These are phyloP conservation scores for Ephemerocybe angulata DNA, from an alignment of 768 basidiomycete species.

Conservation along the genomic window DNA sequence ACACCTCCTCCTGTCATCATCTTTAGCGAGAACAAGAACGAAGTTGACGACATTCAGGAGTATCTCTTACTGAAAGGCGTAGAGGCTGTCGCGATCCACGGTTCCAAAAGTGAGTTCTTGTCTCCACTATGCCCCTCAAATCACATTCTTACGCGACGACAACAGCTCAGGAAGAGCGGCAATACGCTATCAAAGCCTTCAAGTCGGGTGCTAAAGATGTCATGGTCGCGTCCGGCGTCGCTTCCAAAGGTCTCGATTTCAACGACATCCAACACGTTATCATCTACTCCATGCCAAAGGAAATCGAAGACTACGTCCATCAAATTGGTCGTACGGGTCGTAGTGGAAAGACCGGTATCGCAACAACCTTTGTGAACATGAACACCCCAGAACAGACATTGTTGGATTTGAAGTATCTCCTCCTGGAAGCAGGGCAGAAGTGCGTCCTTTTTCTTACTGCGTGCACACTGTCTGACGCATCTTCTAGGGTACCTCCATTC, in stretches of 20 bases:
- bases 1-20: conserved; percentile 97
- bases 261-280: conserved; percentile 99
- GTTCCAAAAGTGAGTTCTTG: conserved; percentile 77
- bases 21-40: conserved; percentile 99
- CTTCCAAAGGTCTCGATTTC: conserved; percentile 97
- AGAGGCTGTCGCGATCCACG: conserved; percentile 98
- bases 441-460: conserved; percentile 24
- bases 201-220: conserved; percentile 97
- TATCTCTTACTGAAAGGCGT: conserved; percentile 95
- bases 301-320: conserved; percentile 99
- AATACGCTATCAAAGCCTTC: conserved; percentile 98
- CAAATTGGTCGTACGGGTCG: conserved; percentile 98
- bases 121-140: background rate
- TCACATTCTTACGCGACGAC: background rate
- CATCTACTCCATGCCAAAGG: conserved; percentile 99
- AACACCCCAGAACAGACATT: conserved; percentile 94
- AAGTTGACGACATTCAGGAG: conserved; percentile 99
- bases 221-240: conserved; percentile 98
- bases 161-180: conserved; percentile 94
- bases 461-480: conserved; percentile 8
- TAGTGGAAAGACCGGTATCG: conserved; percentile 97
- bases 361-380: conserved; percentile 99
- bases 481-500: conserved; percentile 86
- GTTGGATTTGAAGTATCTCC: conserved; percentile 91
- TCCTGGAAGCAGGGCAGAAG: conserved; percentile 98